Base-by-base conservation (phyloP, 73 alveolate genomes). In the Blepharisma stoltei region DNA sequence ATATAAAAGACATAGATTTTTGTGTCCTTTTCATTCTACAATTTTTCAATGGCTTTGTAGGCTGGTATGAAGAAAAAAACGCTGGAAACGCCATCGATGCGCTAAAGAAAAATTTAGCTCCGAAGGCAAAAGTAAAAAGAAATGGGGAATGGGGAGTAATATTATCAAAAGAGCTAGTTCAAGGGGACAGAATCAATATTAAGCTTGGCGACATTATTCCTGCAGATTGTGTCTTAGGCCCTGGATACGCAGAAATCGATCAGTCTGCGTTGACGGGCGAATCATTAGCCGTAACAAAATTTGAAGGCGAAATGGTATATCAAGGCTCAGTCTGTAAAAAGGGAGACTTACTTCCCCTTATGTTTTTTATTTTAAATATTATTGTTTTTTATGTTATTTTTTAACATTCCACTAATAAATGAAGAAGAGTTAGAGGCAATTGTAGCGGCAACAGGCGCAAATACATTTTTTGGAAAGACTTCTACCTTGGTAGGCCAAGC, bases 171-270 rank as follows among this genome's bases (percentile, higher is more conserved):
- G 83, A 78, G 47, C 67, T 82, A 48, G 78, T 82, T 18, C 83
- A 54, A 14, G 89, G 89, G 6, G 89, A 82, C 67, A 32, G 71
- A 11, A 53, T 82, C 1, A 27, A 65, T 37, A 55, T 82, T 48
- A 27, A 11, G 44, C 54, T 25, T 46, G 89, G 89, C 18, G 89
- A 55, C 45, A 78, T 78, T 37, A 9, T 82, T 20, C 89, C 89
- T 4, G 89, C 89, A 4, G 89, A 82, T 78, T 21, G 55, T 23
- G 52, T 38, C 25, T 43, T 80, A 46, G 82, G 80, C 23, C 76
- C 80, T 71, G 88, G 37, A n/a, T 11, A 43, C 3, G 71, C 21
- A 7, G 77, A 50, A 53, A 52, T 71, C 45, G 77, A 71, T 37
- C 50, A 71, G 48, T 6, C 48, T 37, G 20, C 41, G 7, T 53